Percentiles rank a stretch among this genome's conserved stretches.
phyloP scores from a whole-genome alignment of 257 asterid genomes.

The Fraxinus quadrangulata region DNA sequence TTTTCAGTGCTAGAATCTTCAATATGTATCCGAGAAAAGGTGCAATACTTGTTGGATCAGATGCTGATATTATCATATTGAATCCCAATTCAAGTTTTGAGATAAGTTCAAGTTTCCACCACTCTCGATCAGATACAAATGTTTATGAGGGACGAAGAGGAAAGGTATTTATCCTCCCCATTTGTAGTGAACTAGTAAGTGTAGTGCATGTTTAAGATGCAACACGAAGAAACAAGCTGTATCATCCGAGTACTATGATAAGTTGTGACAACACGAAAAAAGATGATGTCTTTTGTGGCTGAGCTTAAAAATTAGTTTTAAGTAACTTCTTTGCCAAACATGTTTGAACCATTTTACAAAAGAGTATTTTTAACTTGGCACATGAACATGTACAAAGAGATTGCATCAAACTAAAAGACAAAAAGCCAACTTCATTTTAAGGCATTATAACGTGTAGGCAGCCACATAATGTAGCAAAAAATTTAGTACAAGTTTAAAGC shows the following conservation, averaged over 20 bases:
- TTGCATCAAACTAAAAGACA: background rate
- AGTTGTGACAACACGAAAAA: background rate
- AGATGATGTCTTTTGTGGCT: background rate
- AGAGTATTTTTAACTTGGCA: background rate
- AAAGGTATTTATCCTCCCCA: slow-evolving; percentile 48
- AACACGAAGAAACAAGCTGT: background rate
- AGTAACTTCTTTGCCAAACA: background rate
- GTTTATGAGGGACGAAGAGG: slow-evolving; percentile 87
- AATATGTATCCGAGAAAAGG: slow-evolving; percentile 96
- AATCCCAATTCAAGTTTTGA: slow-evolving; percentile 85
- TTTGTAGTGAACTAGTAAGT: background rate
- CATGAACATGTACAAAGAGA: background rate
- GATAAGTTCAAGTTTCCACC: slow-evolving; percentile 78
- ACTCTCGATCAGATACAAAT: slow-evolving; percentile 82
- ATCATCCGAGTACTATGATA: background rate
- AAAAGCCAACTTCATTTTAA: background rate
- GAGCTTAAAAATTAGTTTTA: background rate
- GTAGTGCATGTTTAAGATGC: background rate
- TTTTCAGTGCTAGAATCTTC: slow-evolving; percentile 81
- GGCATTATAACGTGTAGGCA: background rate
- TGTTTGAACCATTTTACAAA: background rate
- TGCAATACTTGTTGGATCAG: slow-evolving; percentile 87
- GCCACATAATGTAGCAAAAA: background rate
- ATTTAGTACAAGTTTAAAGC: background rate
- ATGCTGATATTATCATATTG: slow-evolving; percentile 87